Conservation (phyloP, 495 filamentous ascomycete genomes). For the Talaromyces borbonicus region DNA sequence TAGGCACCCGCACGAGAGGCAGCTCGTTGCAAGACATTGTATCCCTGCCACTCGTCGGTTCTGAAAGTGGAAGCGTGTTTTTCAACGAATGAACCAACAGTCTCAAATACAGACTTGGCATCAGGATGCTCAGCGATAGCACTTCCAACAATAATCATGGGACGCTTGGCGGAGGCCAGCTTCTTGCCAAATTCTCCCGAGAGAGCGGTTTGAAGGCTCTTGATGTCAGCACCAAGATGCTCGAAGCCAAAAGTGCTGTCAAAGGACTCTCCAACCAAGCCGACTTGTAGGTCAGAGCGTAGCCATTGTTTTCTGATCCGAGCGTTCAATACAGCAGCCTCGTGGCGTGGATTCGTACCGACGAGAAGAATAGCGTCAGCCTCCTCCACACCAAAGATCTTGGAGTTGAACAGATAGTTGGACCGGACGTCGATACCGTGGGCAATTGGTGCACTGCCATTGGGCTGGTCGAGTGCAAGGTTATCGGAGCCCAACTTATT, state of each 20-base stretch:
- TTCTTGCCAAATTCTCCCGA: constrained; percentile 85
- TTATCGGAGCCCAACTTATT: constrained; percentile 96
- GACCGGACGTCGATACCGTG: constrained; percentile 91
- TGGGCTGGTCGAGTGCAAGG: constrained; percentile 81
- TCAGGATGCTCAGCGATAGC: constrained; percentile 82
- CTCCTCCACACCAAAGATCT: constrained; percentile 84
- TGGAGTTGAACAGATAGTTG: constrained; percentile 94
- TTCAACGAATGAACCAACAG: constrained; percentile 78
- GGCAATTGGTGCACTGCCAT: constrained; percentile 70
- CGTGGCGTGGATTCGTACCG: constrained; percentile 88
- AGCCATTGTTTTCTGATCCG: constrained; percentile 97
- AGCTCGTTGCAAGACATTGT: constrained; percentile 87
- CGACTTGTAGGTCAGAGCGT: constrained; percentile 86
- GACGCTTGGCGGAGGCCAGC: constrained; percentile 74
- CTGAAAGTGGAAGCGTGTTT: constrained; percentile 83
- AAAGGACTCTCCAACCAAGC: constrained; percentile 83
- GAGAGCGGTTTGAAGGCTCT: constrained; percentile 72
- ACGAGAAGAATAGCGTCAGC: constrained; percentile 87
- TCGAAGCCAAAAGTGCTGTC: constrained; percentile 89
- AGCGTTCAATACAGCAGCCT: constrained; percentile 90
- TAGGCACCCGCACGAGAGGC: constrained; percentile 88
- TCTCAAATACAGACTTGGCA: constrained; percentile 85
- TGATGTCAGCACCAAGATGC: constrained; percentile 70
- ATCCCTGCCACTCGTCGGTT: constrained; percentile 90
- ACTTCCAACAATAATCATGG: constrained; percentile 93